These are phyloP conservation scores for Cryptococcus sp. DNA, from an alignment of 1,284 basidiomycete species.

Conservation along the genomic window DNA sequence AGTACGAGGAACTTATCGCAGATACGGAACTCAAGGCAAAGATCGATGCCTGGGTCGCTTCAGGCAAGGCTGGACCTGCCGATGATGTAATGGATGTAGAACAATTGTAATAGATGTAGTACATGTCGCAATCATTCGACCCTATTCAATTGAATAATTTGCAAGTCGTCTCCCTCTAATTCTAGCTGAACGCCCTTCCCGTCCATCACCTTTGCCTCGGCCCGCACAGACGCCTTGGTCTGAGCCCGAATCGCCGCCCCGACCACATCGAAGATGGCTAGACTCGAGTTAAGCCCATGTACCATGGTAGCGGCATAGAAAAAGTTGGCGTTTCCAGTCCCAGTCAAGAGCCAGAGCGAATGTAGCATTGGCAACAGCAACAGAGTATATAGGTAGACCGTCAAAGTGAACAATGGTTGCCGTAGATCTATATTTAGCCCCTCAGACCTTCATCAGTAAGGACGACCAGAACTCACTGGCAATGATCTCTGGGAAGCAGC, in stretches of 20 bases:
- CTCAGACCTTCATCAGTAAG: not conserved
- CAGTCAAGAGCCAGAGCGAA: constrained; percentile 84
- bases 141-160: constrained; percentile 4
- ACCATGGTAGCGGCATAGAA: constrained; percentile 95
- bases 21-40: constrained; percentile 60
- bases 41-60: constrained; percentile 60
- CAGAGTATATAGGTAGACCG: constrained; percentile 78
- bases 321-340: constrained; percentile 96
- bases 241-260: constrained; percentile 62
- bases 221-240: constrained; percentile 10
- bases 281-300: constrained; percentile 80
- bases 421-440: constrained; percentile 61
- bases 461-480: constrained; percentile 58
- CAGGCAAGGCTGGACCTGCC: constrained; percentile 45
- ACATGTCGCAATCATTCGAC: not conserved
- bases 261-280: constrained; percentile 73
- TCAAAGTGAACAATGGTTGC: constrained; percentile 77
- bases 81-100: constrained; percentile 43
- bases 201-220: too few species aligned
- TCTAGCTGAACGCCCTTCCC: too few species aligned
- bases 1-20: constrained; percentile 75
- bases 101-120: constrained; percentile 14
- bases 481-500: constrained; percentile 78
- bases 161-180: not conserved
- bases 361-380: constrained; percentile 88